Conservation (phyloP, 2,329 filamentous ascomycete genomes). For the Penicillium occitanis region DNA sequence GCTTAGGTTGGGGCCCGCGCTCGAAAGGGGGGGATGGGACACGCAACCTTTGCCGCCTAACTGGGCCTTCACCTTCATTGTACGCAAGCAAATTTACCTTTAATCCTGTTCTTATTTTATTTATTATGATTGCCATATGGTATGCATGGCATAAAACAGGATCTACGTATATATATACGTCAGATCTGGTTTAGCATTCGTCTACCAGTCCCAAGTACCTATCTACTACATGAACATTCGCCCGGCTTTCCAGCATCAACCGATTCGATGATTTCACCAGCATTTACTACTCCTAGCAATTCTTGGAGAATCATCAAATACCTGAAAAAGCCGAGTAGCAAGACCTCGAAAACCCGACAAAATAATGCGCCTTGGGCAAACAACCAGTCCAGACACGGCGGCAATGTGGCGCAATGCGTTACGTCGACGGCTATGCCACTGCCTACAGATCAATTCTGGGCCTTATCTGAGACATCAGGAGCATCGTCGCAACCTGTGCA, state of each 20-base stretch:
- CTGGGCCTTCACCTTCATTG: neutral
- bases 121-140: neutral
- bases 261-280: neutral
- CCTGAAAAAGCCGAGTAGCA: neutral
- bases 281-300: neutral
- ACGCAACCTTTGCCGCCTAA: conserved; percentile 18
- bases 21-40: conserved; percentile 26
- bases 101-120: neutral
- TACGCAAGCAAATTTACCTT: neutral
- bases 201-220: neutral
- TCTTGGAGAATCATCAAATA: neutral
- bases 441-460: neutral
- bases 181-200: neutral
- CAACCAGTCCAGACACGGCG: neutral
- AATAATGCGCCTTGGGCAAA: neutral
- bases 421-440: conserved; percentile 10
- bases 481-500: neutral
- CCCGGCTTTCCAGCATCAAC: neutral
- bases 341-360: neutral
- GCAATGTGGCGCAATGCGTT: conserved; percentile 13
- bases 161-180: neutral
- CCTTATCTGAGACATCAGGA: neutral
- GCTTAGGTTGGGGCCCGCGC: conserved; percentile 11
- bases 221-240: neutral
- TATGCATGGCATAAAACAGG: conserved; percentile 3